Percentiles rank a stretch among this genome's conserved stretches.
Evolutionary conservation across 192 early-diverging fungal species (phyloP).

Genomic region (Dissophora globulifera): DNA sequence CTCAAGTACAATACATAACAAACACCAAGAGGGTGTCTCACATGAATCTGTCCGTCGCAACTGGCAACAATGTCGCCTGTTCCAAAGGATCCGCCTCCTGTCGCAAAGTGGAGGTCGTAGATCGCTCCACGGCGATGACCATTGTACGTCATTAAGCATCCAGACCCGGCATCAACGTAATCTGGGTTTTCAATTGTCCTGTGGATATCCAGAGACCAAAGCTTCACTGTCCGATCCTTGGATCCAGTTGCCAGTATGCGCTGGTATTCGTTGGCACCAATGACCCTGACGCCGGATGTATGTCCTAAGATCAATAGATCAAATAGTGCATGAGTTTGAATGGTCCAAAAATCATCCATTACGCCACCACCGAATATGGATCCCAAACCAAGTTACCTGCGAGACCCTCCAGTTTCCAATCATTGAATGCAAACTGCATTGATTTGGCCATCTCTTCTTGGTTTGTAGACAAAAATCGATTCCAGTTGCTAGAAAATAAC

Average conservation of each 20-base stretch:
- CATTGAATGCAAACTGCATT: conserved; percentile 73
- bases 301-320: too few species aligned
- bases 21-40: too few species aligned
- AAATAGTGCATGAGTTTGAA: too few species aligned
- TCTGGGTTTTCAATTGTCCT: conserved; percentile 64
- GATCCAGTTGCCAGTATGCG: conserved; percentile 69
- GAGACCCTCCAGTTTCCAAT: conserved; percentile 67
- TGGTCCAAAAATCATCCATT: not conserved
- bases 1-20: too few species aligned
- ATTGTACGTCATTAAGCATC: conserved; percentile 63
- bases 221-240: conserved; percentile 67
- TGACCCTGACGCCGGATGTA: conserved; percentile 57
- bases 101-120: conserved; percentile 63
- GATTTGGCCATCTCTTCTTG: conserved; percentile 73
- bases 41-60: conserved; percentile 69
- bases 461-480: conserved; percentile 69
- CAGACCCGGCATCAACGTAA: conserved; percentile 59
- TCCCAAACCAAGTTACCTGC: conserved; percentile 45
- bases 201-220: conserved; percentile 72
- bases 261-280: conserved; percentile 64
- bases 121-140: conserved; percentile 61
- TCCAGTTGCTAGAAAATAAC: conserved; percentile 65
- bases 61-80: conserved; percentile 62
- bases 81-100: conserved; percentile 55
- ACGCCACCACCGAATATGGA: not conserved